Conservation (phyloP, 352 stramenopile genomes). For the Globisporangium acanthophoron region DNA sequence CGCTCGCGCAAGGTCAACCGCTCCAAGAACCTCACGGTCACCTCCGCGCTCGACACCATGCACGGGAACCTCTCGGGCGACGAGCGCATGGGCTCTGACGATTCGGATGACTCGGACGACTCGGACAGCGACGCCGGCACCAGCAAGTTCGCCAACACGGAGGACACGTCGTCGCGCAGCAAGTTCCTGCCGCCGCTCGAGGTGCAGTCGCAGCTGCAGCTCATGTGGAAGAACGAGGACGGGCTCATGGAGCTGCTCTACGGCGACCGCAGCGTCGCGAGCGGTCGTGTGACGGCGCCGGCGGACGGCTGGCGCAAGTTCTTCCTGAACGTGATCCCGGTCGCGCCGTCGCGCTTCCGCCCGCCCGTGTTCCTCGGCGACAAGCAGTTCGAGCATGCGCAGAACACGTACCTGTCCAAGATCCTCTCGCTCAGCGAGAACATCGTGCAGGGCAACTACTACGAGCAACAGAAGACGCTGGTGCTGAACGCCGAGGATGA, state of each 20-base stretch:
- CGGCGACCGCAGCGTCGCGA: conserved; percentile 75
- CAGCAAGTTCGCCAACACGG: conserved; percentile 44
- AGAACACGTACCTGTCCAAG: conserved; percentile 95
- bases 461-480: conserved; percentile 33
- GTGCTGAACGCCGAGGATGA: conserved; percentile 43
- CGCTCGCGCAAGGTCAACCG: conserved; percentile 78
- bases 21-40: conserved; percentile 78
- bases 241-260: conserved; percentile 93
- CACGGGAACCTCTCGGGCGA: conserved; percentile 61
- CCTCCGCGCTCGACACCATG: conserved; percentile 78
- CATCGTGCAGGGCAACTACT: conserved; percentile 78
- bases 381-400: conserved; percentile 96
- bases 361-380: conserved; percentile 95
- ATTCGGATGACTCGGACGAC: conserved; percentile 66
- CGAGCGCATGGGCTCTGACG: conserved; percentile 18
- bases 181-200: conserved; percentile 95
- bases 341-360: conserved; percentile 97
- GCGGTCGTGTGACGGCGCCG: conserved; percentile 29
- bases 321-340: conserved; percentile 94
- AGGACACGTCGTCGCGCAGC: conserved; percentile 67
- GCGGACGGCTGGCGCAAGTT: conserved; percentile 91
- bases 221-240: conserved; percentile 94
- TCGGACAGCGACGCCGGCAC: conserved; percentile 31
- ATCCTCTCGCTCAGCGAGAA: conserved; percentile 92
- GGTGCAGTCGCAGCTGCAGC: conserved; percentile 92